Evolutionary conservation across 495 filamentous ascomycete species (phyloP).

Genomic region (Aspergillus ostianus): DNA sequence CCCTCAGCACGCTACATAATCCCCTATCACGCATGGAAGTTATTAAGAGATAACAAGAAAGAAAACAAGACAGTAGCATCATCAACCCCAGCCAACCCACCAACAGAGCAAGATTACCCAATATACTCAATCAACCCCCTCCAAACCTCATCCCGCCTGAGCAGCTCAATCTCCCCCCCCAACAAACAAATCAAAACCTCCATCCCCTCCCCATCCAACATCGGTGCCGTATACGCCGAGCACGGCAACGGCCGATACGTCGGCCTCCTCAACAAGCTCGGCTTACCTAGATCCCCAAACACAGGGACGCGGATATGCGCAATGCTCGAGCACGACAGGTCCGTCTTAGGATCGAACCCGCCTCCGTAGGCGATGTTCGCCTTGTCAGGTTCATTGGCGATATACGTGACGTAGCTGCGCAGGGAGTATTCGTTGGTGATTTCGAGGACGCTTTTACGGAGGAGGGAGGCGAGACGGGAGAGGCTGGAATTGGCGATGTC

Average conservation of each 20-base stretch:
- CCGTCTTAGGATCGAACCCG: slow-evolving; percentile 26
- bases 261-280: slow-evolving; percentile 28
- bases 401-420: slow-evolving; percentile 40
- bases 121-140: slow-evolving; percentile 13
- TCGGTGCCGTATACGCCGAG: slow-evolving; percentile 17
- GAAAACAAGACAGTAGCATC: no score
- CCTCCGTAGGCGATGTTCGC: slow-evolving; percentile 36
- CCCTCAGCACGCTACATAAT: no score
- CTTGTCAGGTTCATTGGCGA: slow-evolving; percentile 36
- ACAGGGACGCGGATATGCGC: slow-evolving; percentile 17
- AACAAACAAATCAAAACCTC: slow-evolving; percentile 27
- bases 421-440: slow-evolving; percentile 31
- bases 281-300: slow-evolving; percentile 28
- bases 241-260: slow-evolving; percentile 19
- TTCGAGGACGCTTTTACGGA: slow-evolving; percentile 28
- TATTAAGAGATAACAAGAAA: no score
- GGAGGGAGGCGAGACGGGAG: slow-evolving; percentile 19
- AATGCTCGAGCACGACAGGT: slow-evolving; percentile 32
- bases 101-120: slow-evolving; percentile 8
- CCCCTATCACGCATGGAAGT: no score
- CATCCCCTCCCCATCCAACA: slow-evolving; percentile 13
- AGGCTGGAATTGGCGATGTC: slow-evolving; percentile 21
- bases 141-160: slow-evolving; percentile 26
- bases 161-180: slow-evolving; percentile 22
- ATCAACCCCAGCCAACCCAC: not conserved